Evolutionary conservation across 768 basidiomycete species (phyloP), one percentile per base, ranked within the genome.

Genomic region (Leucocoprinus sp.): DNA sequence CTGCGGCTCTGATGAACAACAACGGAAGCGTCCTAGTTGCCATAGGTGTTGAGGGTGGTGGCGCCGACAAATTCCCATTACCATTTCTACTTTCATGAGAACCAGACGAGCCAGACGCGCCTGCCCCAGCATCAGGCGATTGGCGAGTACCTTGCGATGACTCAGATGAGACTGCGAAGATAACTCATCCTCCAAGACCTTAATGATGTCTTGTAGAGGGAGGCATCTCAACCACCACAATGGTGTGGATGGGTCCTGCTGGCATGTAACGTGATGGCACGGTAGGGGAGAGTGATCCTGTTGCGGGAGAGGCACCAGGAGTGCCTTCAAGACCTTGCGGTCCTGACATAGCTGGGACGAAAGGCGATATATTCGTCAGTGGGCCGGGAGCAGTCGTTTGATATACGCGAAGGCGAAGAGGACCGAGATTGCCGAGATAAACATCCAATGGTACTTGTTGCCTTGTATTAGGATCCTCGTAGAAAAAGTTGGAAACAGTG

Each of bases 381-480:
- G 82, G 78, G 8, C 83, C 82, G 6, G 84, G 77, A 33, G 80
- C 71, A 29, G 78, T 69, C 1, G 85, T 77, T 52, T 85, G 84
- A 63, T 84, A 93, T 37, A 83, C 75, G 15, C 85, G 80, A 42
- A 80, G 70, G n/a, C 70, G 73, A 34, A 96, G 74, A 11, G 93
- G 93, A 6, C 93, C 93, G 15, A 95, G 71, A 52, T 84, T 87
- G 22, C 93, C 92, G 6, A 96, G 75, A 65, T 92, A 95, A 15
- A 95, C 80, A 53, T 91, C 84, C 34, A 95, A 72, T 1, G 92
- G 79, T n/a, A 72, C 74, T 45, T 80, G 80, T 23, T 67, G 63
- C 41, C 70, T 68, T 7, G 78, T 76, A 56, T 77, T 77, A 19
- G 79, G 79, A 53, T 91, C 75, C 42, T 82, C 74, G 55, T 84